Evolutionary conservation across 805 yeast species (phyloP), one percentile per base, ranked within the genome.

Genomic region (Yarrowia bubula): DNA sequence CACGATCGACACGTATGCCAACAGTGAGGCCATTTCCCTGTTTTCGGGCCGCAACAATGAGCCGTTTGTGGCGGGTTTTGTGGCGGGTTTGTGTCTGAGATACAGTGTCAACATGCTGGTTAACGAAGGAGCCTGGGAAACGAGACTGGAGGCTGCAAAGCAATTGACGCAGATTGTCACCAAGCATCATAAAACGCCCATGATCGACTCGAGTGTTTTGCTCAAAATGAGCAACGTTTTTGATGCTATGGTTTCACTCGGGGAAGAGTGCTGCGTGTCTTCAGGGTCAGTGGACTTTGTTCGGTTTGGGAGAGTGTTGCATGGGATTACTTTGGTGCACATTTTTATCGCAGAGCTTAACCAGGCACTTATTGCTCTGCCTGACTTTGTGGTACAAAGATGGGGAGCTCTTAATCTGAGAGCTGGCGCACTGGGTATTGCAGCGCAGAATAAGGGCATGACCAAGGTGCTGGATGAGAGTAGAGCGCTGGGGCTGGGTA

Each of bases 261-360:
- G 61, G 5, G 61, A 55, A 8, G 61, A 55, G n/a, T 55, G 61
- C 31, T 55, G 61, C 8, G 47, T 55, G 3, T n/a, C 47, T 1
- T 39, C 61, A 3, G 61, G 61, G 38, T 55, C 61, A 7, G 43
- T 55, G 11, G 61, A 55, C 47, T 55, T 55, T 55, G 61, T 55
- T n/a, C 47, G 61, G 11, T 55, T 41, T 9, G 61, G 61, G 31
- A 55, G 61, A 39, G 61, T 55, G 38, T 18, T 55, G n/a, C 61
- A 55, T 4, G 47, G 47, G 3, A 55, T 55, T n/a, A 55, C 47
- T 1, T 17, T 55, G 15, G 47, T 55, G 31, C 43, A 55, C 17
- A 38, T 55, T 6, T 55, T 55, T 28, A 41, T 55, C 9, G 15
- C 61, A 8, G 47, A 55, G 61, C 61, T 55, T 38, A 55, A 41